Conservation (phyloP, 352 stramenopile genomes). For the Sclerospora graminicola region DNA sequence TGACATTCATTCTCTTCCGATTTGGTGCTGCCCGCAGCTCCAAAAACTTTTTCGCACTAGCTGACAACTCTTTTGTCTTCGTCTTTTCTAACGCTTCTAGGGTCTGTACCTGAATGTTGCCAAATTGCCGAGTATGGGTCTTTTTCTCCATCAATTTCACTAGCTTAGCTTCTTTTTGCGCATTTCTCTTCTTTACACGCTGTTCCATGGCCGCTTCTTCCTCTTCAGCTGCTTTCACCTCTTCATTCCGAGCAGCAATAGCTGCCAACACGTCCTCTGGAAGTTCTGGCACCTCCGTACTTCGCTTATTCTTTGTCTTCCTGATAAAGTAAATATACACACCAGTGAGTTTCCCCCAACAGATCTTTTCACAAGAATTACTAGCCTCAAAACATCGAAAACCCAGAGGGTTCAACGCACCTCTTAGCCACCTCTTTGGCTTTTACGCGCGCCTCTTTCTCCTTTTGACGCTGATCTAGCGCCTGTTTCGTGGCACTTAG, state of each 20-base stretch:
- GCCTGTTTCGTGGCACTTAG: constrained; percentile 47
- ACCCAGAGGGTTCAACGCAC: constrained; percentile 19
- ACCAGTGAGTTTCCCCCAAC: no score
- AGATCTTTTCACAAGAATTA: no score
- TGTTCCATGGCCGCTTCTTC: constrained; percentile 18
- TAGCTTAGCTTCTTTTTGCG: constrained; percentile 13
- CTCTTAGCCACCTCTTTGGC: constrained; percentile 32
- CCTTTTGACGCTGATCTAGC: constrained; percentile 33
- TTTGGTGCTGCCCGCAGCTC: constrained; percentile 37
- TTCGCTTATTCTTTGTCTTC: constrained; percentile 39
- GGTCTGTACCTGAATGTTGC: constrained; percentile 64
- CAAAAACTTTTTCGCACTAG: constrained; percentile 42
- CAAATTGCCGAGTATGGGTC: constrained; percentile 66
- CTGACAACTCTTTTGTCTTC: constrained; percentile 35
- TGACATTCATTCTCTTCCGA: constrained; percentile 46
- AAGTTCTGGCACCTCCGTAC: constrained; percentile 33
- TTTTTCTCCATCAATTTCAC: constrained; percentile 28
- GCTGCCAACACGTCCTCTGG: constrained; percentile 53
- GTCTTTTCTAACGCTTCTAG: constrained; percentile 31
- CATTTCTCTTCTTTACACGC: constrained; percentile 18
- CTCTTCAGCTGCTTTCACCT: constrained; percentile 41
- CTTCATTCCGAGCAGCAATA: constrained; percentile 51
- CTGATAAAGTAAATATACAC: constrained; percentile 23
- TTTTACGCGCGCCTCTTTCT: constrained; percentile 36
- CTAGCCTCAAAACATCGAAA: no score